Evolutionary conservation across 1,284 basidiomycete species (phyloP).

Genomic region (Calocybe gambosa): DNA sequence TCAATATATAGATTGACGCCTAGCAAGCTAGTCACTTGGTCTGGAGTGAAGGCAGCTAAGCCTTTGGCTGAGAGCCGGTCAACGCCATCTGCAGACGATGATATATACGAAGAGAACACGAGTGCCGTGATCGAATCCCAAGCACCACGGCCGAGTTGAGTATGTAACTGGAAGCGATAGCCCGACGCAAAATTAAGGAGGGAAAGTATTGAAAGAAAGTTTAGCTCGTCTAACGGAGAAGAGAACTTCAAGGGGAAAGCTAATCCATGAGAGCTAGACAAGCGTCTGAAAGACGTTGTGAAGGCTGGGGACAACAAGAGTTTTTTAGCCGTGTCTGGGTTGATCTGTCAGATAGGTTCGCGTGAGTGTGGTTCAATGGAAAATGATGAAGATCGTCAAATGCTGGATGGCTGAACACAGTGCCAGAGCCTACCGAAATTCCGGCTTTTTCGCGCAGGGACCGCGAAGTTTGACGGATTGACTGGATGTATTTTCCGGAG

Average conservation of each 20-base stretch:
- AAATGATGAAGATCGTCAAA: no score
- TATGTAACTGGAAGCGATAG: conserved; percentile 67
- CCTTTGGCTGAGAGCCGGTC: conserved; percentile 66
- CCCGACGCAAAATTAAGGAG: conserved; percentile 79
- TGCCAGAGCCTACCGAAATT: conserved; percentile 40
- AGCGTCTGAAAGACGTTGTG: conserved; percentile 52
- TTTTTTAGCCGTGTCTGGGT: conserved; percentile 46
- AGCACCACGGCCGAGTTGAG: conserved; percentile 65
- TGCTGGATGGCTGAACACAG: no score
- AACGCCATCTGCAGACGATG: conserved; percentile 47
- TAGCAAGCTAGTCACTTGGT: conserved; percentile 69
- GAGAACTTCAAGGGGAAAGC: conserved; percentile 74
- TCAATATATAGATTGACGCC: conserved; percentile 66
- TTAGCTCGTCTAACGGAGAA: conserved; percentile 63
- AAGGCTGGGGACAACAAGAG: conserved; percentile 63
- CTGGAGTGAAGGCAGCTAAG: conserved; percentile 45
- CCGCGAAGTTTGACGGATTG: conserved; percentile 46
- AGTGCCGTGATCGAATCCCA: conserved; percentile 76
- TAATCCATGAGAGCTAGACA: conserved; percentile 59
- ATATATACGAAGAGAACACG: conserved; percentile 64
- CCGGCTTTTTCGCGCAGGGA: conserved; percentile 36
- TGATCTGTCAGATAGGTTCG: conserved; percentile 37
- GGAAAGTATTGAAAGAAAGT: conserved; percentile 65
- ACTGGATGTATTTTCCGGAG: conserved; percentile 39
- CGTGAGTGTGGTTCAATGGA: conserved; percentile 1